Base-by-base conservation (phyloP, 2,329 filamentous ascomycete species). In the Botryotinia narcissicola region DNA sequence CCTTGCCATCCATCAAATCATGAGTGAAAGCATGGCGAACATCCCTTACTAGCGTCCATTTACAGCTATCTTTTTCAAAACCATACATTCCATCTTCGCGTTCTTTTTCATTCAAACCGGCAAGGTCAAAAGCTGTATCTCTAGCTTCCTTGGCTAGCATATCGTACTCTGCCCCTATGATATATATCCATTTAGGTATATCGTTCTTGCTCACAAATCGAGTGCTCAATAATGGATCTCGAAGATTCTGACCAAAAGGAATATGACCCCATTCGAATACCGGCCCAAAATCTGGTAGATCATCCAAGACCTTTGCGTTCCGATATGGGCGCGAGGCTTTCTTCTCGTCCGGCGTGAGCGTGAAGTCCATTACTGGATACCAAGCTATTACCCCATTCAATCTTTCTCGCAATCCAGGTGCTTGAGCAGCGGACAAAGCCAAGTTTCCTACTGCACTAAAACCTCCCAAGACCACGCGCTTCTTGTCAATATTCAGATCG, bases 381-480 rank as follows among this genome's bases (percentile, higher is more conserved):
- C 86, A 80, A 4, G 84, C 80, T 12, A 86, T 77, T 0, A 83
- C 81, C 0, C 83, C 85, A 8, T 78, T 76, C 20, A 84, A 73
- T 64, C 71, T 77, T 22, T 70, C 74, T 51, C 75, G 73, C 48
- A 87, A 75, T 22, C 75, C 78, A 0, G 82, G 81, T 16, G 84
- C 76, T 75, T 86, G 85, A 22, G 82, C 77, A 0, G 82, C 83
- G 10, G 81, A 79, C 0, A 88, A 79, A 0, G 83, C 77, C 1
- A 88, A 80, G 76, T 86, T 87, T 2, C 83, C 87, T 40, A 87
- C 87, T 0, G 86, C 86, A 48, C 84, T 86, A 79, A 85, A 88
- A 16, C 87, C 87, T 1, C 80, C 83, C 0, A 88, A 74, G 0
- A 83, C 82, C 7, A 87, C 81, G 35, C 80, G 79, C 3, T 75